Evolutionary conservation across 345 rosid species (phyloP).

Genomic region (Pugionium dolabratum): DNA sequence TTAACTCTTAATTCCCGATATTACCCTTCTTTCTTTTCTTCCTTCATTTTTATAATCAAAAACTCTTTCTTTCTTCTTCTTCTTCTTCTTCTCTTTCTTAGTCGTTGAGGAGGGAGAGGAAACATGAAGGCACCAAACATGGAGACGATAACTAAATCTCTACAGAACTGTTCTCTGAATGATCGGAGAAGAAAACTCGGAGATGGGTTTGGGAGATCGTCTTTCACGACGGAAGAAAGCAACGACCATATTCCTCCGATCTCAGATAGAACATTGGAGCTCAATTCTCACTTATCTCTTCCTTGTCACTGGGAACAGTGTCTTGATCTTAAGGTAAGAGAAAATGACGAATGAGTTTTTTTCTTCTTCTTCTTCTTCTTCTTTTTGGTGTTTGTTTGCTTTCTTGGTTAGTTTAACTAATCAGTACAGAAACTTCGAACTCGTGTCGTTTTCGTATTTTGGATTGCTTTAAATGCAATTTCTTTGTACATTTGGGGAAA

Average conservation of each 20-base stretch:
- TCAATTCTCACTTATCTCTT: constrained; percentile 79
- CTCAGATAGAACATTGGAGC: constrained; percentile 68
- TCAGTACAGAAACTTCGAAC: constrained; percentile 36
- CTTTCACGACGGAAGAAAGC: constrained; percentile 36
- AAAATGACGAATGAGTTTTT: constrained; percentile 15
- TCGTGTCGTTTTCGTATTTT: constrained; percentile 42
- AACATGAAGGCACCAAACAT: constrained; percentile 72
- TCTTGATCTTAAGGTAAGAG: constrained; percentile 82
- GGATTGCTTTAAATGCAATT: constrained; percentile 57
- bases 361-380: not conserved
- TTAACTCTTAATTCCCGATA: constrained; percentile 8
- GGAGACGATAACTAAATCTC: constrained; percentile 51
- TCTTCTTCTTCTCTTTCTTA: not conserved
- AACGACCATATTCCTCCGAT: constrained; percentile 36
- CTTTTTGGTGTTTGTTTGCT: not conserved
- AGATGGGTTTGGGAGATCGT: constrained; percentile 19
- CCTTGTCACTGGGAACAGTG: constrained; percentile 98
- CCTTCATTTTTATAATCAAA: constrained; percentile 22
- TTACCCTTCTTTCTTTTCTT: constrained; percentile 30
- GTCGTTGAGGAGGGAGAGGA: not conserved
- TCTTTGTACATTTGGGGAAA: constrained; percentile 6
- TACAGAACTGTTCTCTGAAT: constrained; percentile 59
- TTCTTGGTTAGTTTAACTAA: constrained; percentile 30
- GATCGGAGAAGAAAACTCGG: constrained; percentile 43
- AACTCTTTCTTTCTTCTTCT: constrained; percentile 35